Percentiles rank a stretch among this genome's conserved stretches.
These are phyloP conservation scores for Symbiodinium natans DNA, from an alignment of 73 alveolate species.

Conservation along the genomic window DNA sequence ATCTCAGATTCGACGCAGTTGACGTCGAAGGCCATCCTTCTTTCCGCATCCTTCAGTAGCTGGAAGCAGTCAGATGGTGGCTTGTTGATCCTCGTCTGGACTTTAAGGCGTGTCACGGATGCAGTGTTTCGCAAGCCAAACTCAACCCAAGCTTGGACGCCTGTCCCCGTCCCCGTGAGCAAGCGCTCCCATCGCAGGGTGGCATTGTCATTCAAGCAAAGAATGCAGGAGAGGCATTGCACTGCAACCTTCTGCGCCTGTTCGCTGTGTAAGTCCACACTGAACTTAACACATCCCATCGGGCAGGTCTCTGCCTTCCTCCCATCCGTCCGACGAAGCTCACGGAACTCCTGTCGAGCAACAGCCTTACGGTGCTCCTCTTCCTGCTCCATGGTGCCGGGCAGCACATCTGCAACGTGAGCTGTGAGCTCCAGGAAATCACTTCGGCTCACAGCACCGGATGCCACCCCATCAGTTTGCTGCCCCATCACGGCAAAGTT, in stretches of 20 bases:
- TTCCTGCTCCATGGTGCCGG: slow-evolving; percentile 73
- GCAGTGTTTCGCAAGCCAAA: slow-evolving; percentile 72
- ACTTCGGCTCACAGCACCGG: neutral
- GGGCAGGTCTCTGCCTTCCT: neutral
- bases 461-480: neutral
- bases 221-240: slow-evolving; percentile 88
- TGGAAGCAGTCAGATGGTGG: neutral
- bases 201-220: slow-evolving; percentile 82
- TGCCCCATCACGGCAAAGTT: slow-evolving; percentile 63
- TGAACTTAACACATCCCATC: neutral
- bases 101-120: slow-evolving; percentile 54
- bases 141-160: slow-evolving; percentile 41
- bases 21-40: neutral
- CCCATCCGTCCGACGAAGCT: slow-evolving; percentile 1
- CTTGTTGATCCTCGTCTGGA: neutral
- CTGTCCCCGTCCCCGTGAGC: neutral
- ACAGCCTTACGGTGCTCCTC: neutral
- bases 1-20: neutral
- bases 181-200: slow-evolving; percentile 91
- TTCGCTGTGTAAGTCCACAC: neutral
- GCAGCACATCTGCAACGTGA: slow-evolving; percentile 65
- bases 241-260: slow-evolving; percentile 30
- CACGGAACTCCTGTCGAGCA: neutral
- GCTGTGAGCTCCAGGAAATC: slow-evolving; percentile 22
- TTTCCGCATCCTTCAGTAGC: neutral